phyloP scores from a whole-genome alignment of 208 protist species.

The Histomonas meleagridis region DNA sequence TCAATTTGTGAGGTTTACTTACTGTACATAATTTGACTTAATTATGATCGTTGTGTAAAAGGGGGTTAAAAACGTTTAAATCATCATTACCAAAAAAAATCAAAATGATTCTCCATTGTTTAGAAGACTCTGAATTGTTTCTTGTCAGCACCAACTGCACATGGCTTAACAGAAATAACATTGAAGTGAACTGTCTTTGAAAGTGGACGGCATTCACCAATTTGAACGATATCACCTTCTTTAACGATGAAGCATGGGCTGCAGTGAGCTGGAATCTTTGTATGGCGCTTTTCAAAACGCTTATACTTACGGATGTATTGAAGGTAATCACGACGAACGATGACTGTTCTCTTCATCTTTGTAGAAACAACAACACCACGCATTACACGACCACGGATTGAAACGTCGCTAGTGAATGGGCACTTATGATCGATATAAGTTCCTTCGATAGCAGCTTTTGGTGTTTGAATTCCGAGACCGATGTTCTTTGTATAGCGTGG shows the following conservation, averaged over 20 bases:
- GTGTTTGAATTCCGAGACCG: constrained; percentile 96
- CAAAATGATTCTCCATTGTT: constrained; percentile 19
- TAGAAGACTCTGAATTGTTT: constrained; percentile 53
- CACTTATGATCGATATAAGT: constrained; percentile 99
- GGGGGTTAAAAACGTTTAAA: not conserved
- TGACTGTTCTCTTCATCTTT: constrained; percentile 94
- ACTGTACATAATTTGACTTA: too few relatives aligned
- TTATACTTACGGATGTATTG: constrained; percentile 99
- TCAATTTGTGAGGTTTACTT: too few relatives aligned
- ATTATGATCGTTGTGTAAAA: too few relatives aligned
- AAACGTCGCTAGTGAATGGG: constrained; percentile 96
- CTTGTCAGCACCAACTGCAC: constrained; percentile 39
- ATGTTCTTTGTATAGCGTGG: constrained; percentile 78
- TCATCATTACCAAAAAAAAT: not conserved
- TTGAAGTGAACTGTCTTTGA: constrained; percentile 99
- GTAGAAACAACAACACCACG: constrained; percentile 84
- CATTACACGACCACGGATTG: constrained; percentile 96
- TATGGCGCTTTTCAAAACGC: constrained; percentile 99
- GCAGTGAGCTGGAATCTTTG: constrained; percentile 90
- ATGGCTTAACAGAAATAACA: constrained; percentile 74
- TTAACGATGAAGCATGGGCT: constrained; percentile 91
- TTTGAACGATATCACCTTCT: constrained; percentile 89
- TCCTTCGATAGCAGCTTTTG: constrained; percentile 85
- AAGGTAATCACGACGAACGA: constrained; percentile 97
- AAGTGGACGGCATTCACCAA: constrained; percentile 86